Base-by-base conservation (phyloP, 1,139 yeast genomes). In the Candida glucosophila region DNA sequence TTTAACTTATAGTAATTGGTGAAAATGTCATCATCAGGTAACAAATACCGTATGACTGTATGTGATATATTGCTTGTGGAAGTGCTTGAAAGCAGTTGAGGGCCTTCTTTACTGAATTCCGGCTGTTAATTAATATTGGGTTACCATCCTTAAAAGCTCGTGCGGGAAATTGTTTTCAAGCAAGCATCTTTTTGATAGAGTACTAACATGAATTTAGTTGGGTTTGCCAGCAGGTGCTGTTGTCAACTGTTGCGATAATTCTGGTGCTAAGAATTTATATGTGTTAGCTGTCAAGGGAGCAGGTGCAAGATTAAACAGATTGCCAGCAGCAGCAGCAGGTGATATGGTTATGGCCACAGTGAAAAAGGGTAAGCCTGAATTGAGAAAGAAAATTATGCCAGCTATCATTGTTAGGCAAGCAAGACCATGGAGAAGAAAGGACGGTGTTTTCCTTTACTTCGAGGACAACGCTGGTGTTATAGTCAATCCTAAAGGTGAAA, bases 401-500 rank as follows among this genome's bases (percentile, higher is more conserved):
- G 98, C 98, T 57, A 86, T 92, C 53, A 97, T 92, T 58, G 83
- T 92, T 51, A 90, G 99, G 76, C 99, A 92, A 77, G 73, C 98
- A 49, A 90, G 90, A 78, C 92, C 99, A 54, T 92, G 99, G 99
- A 88, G 99, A 88, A 85, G 99, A 82, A 86, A 80, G 79, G 99
- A 92, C 62, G 99, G 99, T 82, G 83, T 86, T 58, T 92, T 67
- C 86, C 85, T 92, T 67, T 92, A 92, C 88, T 92, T 92, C 57
- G 99, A 92, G 79, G 99, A 92, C 74, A 92, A 92, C 63, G 99
- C 99, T 47, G 99, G 99, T 80, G 99, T 92, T 67, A 92, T 92
- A 61, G 98, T 90, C 64, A 92, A 92, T 75, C 98, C 99, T 64
- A 92, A 92, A 90, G 99, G 99, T 77, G 99, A 92, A 74, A 92